phyloP scores from a whole-genome alignment of 805 yeast species.

The Grigorovia transvaalensis region DNA sequence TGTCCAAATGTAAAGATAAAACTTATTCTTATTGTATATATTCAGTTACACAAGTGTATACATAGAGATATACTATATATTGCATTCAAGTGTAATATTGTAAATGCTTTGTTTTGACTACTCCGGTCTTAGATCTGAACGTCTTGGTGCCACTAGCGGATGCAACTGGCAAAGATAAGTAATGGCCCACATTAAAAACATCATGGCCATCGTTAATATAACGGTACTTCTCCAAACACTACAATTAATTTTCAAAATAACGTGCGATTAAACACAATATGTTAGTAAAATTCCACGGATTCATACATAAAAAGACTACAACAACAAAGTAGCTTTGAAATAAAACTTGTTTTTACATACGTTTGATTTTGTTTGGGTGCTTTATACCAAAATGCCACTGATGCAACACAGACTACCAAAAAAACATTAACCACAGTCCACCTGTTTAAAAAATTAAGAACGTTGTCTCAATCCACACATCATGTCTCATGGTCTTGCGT shows the following conservation, averaged over 20 bases:
- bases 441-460: conserved; percentile 26
- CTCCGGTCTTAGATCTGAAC: conserved; percentile 86
- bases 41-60: neutral
- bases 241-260: neutral
- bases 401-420: conserved; percentile 44
- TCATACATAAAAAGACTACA: no score
- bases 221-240: conserved; percentile 66
- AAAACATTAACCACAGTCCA: conserved; percentile 64
- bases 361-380: conserved; percentile 79
- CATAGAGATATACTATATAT: neutral
- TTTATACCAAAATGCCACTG: conserved; percentile 67
- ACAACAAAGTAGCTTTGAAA: no score
- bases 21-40: neutral
- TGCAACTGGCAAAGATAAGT: conserved; percentile 80
- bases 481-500: no score
- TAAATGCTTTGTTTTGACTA: conserved; percentile 10
- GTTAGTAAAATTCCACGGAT: no score
- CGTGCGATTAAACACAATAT: neutral
- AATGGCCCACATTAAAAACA: conserved; percentile 85
- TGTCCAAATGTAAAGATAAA: no score
- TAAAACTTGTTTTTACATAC: conserved; percentile 29
- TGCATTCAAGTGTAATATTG: neutral
- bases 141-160: conserved; percentile 82
- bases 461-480: no score
- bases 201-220: conserved; percentile 61